Percentiles rank a stretch among this genome's conserved stretches.
These are phyloP conservation scores for Waltergamsia citrina DNA, from an alignment of 2,329 filamentous ascomycete genomes.

Conservation along the genomic window DNA sequence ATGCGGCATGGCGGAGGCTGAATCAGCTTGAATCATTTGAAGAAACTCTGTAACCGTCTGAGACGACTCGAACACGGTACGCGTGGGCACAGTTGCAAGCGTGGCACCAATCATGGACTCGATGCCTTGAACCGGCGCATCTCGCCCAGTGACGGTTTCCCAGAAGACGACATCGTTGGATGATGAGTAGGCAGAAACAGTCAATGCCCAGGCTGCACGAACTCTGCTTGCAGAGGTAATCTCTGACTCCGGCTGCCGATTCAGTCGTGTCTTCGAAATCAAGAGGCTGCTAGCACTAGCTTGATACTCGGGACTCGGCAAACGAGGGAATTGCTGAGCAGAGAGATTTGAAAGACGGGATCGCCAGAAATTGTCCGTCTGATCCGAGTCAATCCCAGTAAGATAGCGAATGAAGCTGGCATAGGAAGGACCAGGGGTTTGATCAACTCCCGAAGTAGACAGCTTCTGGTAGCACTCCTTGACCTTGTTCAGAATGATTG, in stretches of 20 bases:
- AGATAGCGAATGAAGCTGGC: constrained; percentile 9
- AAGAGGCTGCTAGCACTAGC: constrained; percentile 9
- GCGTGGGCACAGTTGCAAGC: constrained; percentile 19
- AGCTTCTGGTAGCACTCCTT: constrained; percentile 9
- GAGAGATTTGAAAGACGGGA: constrained; percentile 7
- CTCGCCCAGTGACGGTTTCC: constrained; percentile 15
- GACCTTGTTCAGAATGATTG: constrained; percentile 11
- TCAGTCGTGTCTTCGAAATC: constrained; percentile 5
- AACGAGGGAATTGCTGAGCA: constrained; percentile 9
- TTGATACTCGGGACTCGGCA: constrained; percentile 8
- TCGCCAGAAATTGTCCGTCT: constrained; percentile 9
- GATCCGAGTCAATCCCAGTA: background rate
- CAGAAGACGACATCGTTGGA: constrained; percentile 19
- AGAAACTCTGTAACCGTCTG: constrained; percentile 5
- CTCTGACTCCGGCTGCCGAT: background rate
- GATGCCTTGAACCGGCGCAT: constrained; percentile 14
- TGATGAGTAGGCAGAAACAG: background rate
- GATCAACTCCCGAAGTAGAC: background rate
- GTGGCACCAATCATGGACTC: constrained; percentile 17
- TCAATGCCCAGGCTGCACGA: constrained; percentile 1
- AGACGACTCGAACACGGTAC: too few relatives aligned
- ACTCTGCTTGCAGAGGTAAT: constrained; percentile 1
- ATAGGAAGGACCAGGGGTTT: constrained; percentile 3
- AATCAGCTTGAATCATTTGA: constrained; percentile 5
- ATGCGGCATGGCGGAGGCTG: constrained; percentile 8